A percentile compares a stretch with the other conserved stretches of the same genome.
These are phyloP conservation scores for Xylariomycetidae sp. DNA, from an alignment of 2,329 filamentous ascomycete species.

Conservation along the genomic window DNA sequence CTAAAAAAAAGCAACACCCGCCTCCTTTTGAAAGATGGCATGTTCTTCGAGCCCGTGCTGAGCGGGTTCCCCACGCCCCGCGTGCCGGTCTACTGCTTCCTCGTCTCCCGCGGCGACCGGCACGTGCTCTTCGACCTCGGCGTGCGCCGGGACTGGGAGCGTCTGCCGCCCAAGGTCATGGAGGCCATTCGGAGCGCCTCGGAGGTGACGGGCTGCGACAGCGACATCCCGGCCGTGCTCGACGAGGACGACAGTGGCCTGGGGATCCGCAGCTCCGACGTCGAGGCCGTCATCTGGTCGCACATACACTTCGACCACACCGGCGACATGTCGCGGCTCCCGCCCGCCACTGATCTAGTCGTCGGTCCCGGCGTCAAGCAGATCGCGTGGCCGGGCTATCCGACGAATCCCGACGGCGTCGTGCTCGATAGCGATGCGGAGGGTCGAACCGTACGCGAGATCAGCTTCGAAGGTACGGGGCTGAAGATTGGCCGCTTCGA, in stretches of 20 bases:
- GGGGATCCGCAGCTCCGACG: slow-evolving; percentile 6
- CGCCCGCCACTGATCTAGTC: slow-evolving; percentile 36
- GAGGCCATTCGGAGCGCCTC: background rate
- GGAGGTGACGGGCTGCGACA: background rate
- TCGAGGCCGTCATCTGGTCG: slow-evolving; percentile 32
- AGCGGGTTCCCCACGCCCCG: slow-evolving; percentile 2
- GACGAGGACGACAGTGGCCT: slow-evolving; percentile 3
- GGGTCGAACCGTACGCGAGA: slow-evolving; percentile 20
- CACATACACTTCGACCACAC: slow-evolving; percentile 47
- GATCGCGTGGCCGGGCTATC: slow-evolving; percentile 12
- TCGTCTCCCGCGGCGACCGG: slow-evolving; percentile 9
- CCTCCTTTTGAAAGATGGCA: slow-evolving; percentile 2
- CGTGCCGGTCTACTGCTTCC: slow-evolving; percentile 11
- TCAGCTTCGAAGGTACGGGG: slow-evolving; percentile 14
- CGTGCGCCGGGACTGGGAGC: slow-evolving; percentile 16
- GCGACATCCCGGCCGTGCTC: background rate
- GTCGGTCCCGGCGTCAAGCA: slow-evolving; percentile 28
- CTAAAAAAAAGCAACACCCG: background rate
- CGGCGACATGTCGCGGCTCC: slow-evolving; percentile 41
- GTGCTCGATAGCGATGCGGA: slow-evolving; percentile 18
- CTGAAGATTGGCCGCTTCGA: slow-evolving; percentile 17
- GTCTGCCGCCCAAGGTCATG: slow-evolving; percentile 9
- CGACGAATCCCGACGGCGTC: slow-evolving; percentile 9
- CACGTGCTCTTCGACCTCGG: slow-evolving; percentile 21
- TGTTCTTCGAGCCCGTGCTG: slow-evolving; percentile 3